Percentiles rank a stretch among this genome's conserved stretches.
phyloP scores from a whole-genome alignment of 805 yeast species.

The Hanseniaspora hatyaiensis region DNA sequence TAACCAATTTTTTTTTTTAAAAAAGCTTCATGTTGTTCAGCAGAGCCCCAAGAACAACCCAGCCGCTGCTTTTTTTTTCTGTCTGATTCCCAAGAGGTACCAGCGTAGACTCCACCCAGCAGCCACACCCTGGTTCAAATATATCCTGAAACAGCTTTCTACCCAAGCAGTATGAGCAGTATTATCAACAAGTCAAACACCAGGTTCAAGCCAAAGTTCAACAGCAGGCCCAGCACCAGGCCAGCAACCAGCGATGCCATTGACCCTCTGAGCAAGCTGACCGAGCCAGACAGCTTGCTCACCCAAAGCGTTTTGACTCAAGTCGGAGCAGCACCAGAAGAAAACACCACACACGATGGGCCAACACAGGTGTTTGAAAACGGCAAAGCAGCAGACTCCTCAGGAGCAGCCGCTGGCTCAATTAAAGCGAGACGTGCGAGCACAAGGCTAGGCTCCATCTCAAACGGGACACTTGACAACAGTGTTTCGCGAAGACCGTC shows the following conservation, averaged over 20 bases:
- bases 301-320: constrained; percentile 16
- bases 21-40: too few relatives aligned
- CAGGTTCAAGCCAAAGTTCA: constrained; percentile 52
- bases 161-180: too few relatives aligned
- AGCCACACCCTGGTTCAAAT: too few relatives aligned
- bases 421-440: constrained; percentile 16
- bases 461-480: constrained; percentile 13
- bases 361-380: too few relatives aligned
- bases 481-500: constrained; percentile 15
- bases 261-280: constrained; percentile 8
- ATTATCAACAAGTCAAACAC: constrained; percentile 42
- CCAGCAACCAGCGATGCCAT: constrained; percentile 24
- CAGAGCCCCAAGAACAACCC: too few relatives aligned
- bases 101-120: too few relatives aligned
- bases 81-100: too few relatives aligned
- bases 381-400: too few relatives aligned
- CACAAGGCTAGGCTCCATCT: constrained; percentile 18
- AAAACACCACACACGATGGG: too few relatives aligned
- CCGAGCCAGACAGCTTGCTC: constrained; percentile 7
- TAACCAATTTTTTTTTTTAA: too few relatives aligned
- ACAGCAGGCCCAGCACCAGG: constrained; percentile 29
- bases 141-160: too few relatives aligned
- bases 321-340: background rate
- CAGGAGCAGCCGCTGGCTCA: constrained; percentile 11
- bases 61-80: too few relatives aligned